Conservation (phyloP, 1,284 basidiomycete species). For the Cerrena zonata region DNA sequence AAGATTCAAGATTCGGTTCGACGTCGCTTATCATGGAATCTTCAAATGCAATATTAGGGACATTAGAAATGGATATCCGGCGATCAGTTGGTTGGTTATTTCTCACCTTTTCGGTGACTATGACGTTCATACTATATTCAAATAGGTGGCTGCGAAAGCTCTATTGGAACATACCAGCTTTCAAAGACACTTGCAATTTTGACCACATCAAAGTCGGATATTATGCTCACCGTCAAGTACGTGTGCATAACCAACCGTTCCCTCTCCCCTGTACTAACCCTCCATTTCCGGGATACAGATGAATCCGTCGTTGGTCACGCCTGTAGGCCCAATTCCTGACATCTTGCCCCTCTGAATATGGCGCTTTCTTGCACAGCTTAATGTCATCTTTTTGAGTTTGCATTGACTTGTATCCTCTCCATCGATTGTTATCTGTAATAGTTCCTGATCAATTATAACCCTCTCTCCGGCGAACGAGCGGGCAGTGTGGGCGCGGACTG, state of each 20-base stretch:
- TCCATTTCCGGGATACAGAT: neutral
- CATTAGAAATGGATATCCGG: conserved; percentile 76
- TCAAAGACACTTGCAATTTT: conserved; percentile 86
- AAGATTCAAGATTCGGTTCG: conserved; percentile 48
- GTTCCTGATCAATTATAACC: neutral
- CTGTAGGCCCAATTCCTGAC: conserved; percentile 63
- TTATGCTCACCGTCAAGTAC: conserved; percentile 57
- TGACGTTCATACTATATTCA: too few species aligned
- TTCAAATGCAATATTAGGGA: conserved; percentile 91
- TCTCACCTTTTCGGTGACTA: neutral
- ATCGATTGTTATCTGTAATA: neutral
- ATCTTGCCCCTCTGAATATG: conserved; percentile 56
- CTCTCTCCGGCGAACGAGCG: neutral
- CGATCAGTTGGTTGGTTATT: conserved; percentile 60
- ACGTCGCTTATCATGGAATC: conserved; percentile 85
- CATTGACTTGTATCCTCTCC: neutral
- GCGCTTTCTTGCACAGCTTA: neutral
- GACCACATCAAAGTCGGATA: conserved; percentile 85
- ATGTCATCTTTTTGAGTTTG: neutral
- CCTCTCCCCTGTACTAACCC: neutral
- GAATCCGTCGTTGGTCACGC: conserved; percentile 46
- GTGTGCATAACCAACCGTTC: conserved; percentile 12
- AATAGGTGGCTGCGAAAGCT: conserved; percentile 77
- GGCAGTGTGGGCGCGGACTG: neutral
- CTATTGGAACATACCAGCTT: conserved; percentile 88